Base-by-base conservation (phyloP, 257 asterid species). In the Solanum paucissectum region DNA sequence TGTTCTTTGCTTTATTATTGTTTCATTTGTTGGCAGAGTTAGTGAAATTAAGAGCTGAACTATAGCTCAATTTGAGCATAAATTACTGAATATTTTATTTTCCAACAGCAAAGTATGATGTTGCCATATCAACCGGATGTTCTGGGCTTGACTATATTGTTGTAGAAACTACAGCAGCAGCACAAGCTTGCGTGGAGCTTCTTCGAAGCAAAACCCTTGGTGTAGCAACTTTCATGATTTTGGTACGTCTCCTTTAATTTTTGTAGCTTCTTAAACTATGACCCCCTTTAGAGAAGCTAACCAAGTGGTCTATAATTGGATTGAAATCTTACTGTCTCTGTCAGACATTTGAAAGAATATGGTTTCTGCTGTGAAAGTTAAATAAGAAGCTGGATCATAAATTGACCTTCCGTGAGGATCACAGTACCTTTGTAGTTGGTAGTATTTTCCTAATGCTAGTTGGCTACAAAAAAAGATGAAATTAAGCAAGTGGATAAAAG, bases 121-220 rank as follows among this genome's bases (percentile, higher is more conserved):
- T 95, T 52, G 98, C 98, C 74, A 92, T 97, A 92, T 97, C 98
- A 89, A 97, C 99, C 14, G 98, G 98, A 83, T 97, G 99, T 90
- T 66, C 91, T 87, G 99, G 97, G 87, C 98, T 97, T 74, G 99
- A 97, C 89, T 95, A 95, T 89, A 97, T 97, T 86, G 98, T 95
- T 38, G 99, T 97, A 73, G 99, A 97, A 91, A 94, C 96, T 86
- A 91, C 98, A 62, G 92, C 94, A 89, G 92, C 98, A 46, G 98
- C 99, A 55, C 95, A 95, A 90, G 93, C 98, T 42, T 95, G 98
- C 21, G 98, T 97, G 49, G 95, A 95, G 95, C 92, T 97, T 79
- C 96, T 96, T 84, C 99, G 99, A 37, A 90, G 87, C 87, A 92
- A 95, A 90, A 90, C 92, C 96, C 96, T 97, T 86, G 99, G 99